phyloP scores from a whole-genome alignment of 2,329 filamentous ascomycete genomes.

The Cryoendolithus antarcticus region DNA sequence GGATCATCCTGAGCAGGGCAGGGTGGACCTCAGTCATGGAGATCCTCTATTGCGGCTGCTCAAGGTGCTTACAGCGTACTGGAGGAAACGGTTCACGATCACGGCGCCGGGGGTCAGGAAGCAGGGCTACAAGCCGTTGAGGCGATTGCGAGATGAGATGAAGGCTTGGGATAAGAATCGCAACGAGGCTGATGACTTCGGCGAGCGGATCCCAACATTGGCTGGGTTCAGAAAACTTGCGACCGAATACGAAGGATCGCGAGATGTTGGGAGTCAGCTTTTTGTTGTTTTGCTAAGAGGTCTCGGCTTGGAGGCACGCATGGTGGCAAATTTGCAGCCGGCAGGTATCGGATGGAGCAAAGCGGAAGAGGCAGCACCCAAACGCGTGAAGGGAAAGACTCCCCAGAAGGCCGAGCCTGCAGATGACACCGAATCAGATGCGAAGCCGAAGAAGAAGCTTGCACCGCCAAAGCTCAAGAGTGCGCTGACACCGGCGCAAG shows the following conservation, averaged over 20 bases:
- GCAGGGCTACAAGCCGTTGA: conserved; percentile 71
- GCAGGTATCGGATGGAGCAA: conserved; percentile 87
- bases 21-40: conserved; percentile 65
- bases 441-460: conserved; percentile 6
- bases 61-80: conserved; percentile 64
- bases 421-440: conserved; percentile 9
- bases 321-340: conserved; percentile 77
- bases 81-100: conserved; percentile 72
- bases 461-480: conserved; percentile 3
- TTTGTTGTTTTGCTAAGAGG: conserved; percentile 77
- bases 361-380: conserved; percentile 59
- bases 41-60: conserved; percentile 71
- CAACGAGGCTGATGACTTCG: conserved; percentile 53
- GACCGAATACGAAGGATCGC: conserved; percentile 60
- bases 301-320: conserved; percentile 66
- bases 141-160: conserved; percentile 58
- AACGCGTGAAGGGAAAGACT: conserved; percentile 21
- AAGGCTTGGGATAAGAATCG: conserved; percentile 54
- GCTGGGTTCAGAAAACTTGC: conserved; percentile 59
- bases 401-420: conserved; percentile 5
- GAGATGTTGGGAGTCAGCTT: conserved; percentile 78
- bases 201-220: conserved; percentile 57
- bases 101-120: conserved; percentile 73
- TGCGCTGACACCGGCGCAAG: conserved; percentile 4
- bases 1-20: conserved; percentile 54